Conservation (phyloP, 1,284 basidiomycete species). For the Porogramme epimiltina region DNA sequence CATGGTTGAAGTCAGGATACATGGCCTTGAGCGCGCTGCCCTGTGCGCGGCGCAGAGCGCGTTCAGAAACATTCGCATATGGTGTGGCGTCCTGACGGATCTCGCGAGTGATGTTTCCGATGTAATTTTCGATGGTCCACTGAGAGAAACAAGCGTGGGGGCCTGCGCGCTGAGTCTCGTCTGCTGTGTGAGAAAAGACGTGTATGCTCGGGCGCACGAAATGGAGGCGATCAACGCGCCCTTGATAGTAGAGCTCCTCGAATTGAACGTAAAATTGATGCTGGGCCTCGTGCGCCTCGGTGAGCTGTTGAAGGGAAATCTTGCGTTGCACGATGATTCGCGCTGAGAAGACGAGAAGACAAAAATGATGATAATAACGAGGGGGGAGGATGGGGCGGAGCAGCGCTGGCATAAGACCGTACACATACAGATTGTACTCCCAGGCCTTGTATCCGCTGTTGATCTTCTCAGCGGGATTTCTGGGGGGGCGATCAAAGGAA, state of each 20-base stretch:
- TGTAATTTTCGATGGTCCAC: constrained; percentile 28
- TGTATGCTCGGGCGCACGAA: constrained; percentile 28
- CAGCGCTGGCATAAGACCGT: constrained; percentile 22
- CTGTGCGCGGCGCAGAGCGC: constrained; percentile 11
- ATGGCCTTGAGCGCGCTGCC: constrained; percentile 25
- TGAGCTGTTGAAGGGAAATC: constrained; percentile 9
- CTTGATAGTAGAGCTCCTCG: constrained; percentile 26
- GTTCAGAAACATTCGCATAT: constrained; percentile 24
- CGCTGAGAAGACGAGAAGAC: constrained; percentile 24
- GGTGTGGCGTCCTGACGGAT: constrained; percentile 22
- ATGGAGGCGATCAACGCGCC: constrained; percentile 24
- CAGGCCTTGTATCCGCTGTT: constrained; percentile 33
- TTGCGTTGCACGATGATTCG: constrained; percentile 21
- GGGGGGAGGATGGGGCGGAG: neutral
- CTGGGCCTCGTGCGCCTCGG: neutral
- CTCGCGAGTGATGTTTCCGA: constrained; percentile 28
- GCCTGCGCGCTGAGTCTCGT: constrained; percentile 19
- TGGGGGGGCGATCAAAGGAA: constrained; percentile 30
- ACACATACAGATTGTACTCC: constrained; percentile 29
- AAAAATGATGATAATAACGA: constrained; percentile 24
- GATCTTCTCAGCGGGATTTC: constrained; percentile 33
- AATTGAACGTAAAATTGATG: constrained; percentile 3
- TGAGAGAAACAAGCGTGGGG: constrained; percentile 19
- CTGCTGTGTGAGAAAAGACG: constrained; percentile 17
- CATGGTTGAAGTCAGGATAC: constrained; percentile 11